Evolutionary conservation across 306 rosid genomes (phyloP).

Genomic region (Rosa persica): DNA sequence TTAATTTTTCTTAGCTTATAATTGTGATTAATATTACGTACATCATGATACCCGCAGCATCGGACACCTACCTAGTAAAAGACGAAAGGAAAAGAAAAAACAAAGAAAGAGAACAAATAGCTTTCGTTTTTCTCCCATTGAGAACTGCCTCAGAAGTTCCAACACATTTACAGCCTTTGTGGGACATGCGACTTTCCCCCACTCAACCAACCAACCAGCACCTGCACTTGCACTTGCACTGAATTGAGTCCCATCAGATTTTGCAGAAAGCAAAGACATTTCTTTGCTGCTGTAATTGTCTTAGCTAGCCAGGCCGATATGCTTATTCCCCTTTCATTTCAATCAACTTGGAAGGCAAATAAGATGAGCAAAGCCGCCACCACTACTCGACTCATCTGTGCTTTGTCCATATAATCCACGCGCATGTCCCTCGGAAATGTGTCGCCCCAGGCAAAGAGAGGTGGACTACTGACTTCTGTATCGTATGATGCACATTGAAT

Average conservation of each 20-base stretch:
- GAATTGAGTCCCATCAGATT: constrained; percentile 1
- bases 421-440: constrained; percentile 3
- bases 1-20: too few species aligned
- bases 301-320: neutral
- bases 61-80: neutral
- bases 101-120: neutral
- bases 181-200: constrained; percentile 1
- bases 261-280: neutral
- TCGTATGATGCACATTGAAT: neutral
- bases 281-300: neutral
- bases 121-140: neutral
- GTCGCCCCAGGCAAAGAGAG: neutral
- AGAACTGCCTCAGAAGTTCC: constrained; percentile 14
- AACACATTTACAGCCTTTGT: neutral
- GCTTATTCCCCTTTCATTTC: neutral
- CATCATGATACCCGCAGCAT: too few species aligned
- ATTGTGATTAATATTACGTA: too few species aligned
- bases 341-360: neutral
- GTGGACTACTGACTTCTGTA: neutral
- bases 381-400: neutral
- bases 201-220: neutral
- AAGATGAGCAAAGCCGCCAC: constrained; percentile 1
- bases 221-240: neutral
- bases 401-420: neutral
- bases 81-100: neutral